Percentiles rank a stretch among this genome's conserved stretches.
These are phyloP conservation scores for Geotrichum reessii DNA, from an alignment of 1,139 yeast species.

Conservation along the genomic window DNA sequence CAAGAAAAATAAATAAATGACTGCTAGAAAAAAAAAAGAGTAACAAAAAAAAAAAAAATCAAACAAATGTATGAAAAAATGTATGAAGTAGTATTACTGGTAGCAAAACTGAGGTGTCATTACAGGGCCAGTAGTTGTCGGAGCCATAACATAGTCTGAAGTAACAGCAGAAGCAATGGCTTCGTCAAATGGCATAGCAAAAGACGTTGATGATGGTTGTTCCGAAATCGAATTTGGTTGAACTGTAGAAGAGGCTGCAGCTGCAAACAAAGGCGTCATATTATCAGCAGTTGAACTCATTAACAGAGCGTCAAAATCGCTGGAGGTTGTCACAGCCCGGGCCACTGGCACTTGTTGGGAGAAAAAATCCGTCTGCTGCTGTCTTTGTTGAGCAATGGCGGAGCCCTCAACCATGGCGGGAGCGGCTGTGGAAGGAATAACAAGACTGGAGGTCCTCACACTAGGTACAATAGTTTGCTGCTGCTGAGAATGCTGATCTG, in stretches of 20 bases:
- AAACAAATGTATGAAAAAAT: neutral
- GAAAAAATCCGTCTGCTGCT: neutral
- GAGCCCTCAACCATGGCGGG: neutral
- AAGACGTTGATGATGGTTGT: neutral
- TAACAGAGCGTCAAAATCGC: neutral
- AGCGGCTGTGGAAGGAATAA: neutral
- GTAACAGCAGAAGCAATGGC: neutral
- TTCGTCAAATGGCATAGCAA: neutral
- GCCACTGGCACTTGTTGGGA: neutral
- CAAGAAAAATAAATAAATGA: too few relatives aligned
- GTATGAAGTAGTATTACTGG: neutral
- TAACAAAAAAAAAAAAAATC: neutral
- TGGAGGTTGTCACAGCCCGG: neutral
- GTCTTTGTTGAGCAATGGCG: neutral
- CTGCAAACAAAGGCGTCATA: neutral
- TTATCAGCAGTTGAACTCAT: neutral
- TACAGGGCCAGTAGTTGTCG: neutral
- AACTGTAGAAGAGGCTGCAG: neutral
- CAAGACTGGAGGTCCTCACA: neutral
- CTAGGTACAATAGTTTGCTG: neutral
- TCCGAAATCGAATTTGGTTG: neutral
- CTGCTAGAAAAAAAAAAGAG: too few relatives aligned
- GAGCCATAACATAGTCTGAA: neutral
- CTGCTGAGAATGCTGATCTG: neutral
- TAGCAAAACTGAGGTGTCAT: neutral